Percentiles rank a stretch among this genome's conserved stretches.
phyloP scores from a whole-genome alignment of 805 yeast species.

The Brettanomyces nanus region DNA sequence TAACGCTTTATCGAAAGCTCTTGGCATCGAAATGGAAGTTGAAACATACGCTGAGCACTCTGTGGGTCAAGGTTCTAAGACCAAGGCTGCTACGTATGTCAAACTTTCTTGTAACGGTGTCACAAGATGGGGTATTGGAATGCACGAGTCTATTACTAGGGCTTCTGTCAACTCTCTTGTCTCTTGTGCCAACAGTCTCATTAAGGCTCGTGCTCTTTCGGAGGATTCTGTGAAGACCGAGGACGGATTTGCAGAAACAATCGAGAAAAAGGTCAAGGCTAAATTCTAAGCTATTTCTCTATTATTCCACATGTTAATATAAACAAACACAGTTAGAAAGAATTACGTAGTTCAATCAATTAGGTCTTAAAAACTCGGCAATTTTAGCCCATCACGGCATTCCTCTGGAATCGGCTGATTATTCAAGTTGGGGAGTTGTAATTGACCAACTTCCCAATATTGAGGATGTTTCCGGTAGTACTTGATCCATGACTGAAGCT shows the following conservation, averaged over 20 bases:
- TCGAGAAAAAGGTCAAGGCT: not conserved
- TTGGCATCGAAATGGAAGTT: constrained; percentile 51
- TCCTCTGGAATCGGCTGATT: constrained; percentile 37
- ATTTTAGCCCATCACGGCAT: constrained; percentile 26
- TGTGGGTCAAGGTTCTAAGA: constrained; percentile 60
- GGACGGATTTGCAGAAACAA: not conserved
- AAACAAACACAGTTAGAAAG: no score
- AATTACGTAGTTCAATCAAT: no score
- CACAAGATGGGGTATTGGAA: constrained; percentile 82
- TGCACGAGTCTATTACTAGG: constrained; percentile 81
- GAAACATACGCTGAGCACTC: constrained; percentile 66
- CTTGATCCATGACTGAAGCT: constrained; percentile 41
- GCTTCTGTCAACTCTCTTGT: constrained; percentile 69
- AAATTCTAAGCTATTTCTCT: no score
- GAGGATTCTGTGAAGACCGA: constrained; percentile 1
- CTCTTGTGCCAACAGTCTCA: constrained; percentile 45
- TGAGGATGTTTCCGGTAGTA: constrained; percentile 36
- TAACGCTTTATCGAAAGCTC: constrained; percentile 49
- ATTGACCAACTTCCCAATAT: constrained; percentile 60
- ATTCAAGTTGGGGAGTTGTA: constrained; percentile 37
- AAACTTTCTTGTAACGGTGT: constrained; percentile 18
- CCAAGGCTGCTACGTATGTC: constrained; percentile 71
- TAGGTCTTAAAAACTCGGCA: constrained; percentile 5
- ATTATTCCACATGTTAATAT: not conserved
- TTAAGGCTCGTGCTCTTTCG: constrained; percentile 4